Base-by-base conservation (phyloP, 2,329 filamentous ascomycete species). In the Fusarium verticillioides region DNA sequence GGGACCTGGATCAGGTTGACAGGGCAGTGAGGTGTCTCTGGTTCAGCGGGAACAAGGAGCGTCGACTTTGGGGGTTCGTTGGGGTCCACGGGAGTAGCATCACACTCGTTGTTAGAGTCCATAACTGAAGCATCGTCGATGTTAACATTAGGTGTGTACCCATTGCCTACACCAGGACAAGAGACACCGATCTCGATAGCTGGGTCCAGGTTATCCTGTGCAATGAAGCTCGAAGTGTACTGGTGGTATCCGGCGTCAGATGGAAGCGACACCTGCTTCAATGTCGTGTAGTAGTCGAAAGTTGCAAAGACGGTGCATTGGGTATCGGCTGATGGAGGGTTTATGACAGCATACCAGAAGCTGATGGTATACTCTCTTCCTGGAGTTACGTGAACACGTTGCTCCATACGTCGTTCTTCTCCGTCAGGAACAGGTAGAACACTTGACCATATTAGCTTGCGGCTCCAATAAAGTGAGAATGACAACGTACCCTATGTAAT, bases 391-490 rank as follows among this genome's bases (percentile, higher is more conserved):
- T 60, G 61, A 1, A 66, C 26, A 5, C 63, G 63, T 9, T 66
- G 63, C 13, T 66, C 61, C 63, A 66, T 66, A 1, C 61, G 61
- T 9, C 63, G 61, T 7, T 66, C 63, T 1, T 52, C 9, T 3
- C 19, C n/a, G 1, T 60, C 62, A 3, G 63, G 63, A 1, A 66
- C 63, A n/a, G 61, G 61, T 1, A 66, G 7, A 8, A 40, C 26
- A 2, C 63, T 66, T 0, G 1, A 26, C 0, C 0, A 0, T 4
- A 1, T 66, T 16, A 66, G 63, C 6, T 21, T 7, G 4, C 2
- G 8, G 7, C 1, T 3, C 7, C 7, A 39, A 39, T 10, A 21
- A 21, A 26, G 6, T 5, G 2, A 9, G 26, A 2, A 3, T 4
- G 15, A 7, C 11, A 34, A 26, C 46, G 2, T 66, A 59, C 63